A percentile compares a stretch with the other conserved stretches of the same genome.
phyloP scores from a whole-genome alignment of 2,329 filamentous ascomycete genomes.

The Emmonsiellopsis sp. region DNA sequence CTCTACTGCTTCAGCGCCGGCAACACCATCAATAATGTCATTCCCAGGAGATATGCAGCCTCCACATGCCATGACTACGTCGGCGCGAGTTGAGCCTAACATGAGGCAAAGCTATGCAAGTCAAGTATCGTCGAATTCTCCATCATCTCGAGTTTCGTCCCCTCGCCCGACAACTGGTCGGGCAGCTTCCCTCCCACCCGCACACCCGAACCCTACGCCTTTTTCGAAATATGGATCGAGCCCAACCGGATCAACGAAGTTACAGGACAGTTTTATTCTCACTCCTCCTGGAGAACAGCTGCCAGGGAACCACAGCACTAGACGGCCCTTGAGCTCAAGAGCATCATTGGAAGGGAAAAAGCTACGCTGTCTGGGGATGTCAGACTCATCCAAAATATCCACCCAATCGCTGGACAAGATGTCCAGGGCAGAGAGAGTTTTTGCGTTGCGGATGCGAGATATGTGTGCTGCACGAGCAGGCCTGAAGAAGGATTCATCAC shows the following conservation, averaged over 20 bases:
- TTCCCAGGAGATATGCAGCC: background rate
- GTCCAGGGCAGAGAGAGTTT: constrained; percentile 18
- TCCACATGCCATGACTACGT: background rate
- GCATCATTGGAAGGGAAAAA: background rate
- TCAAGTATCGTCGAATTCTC: background rate
- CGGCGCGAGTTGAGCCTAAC: background rate
- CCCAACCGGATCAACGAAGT: background rate
- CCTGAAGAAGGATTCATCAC: constrained; percentile 8
- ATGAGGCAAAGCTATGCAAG: background rate
- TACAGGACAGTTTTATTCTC: background rate
- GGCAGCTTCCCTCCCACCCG: background rate
- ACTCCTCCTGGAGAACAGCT: background rate
- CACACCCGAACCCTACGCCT: background rate
- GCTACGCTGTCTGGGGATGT: background rate
- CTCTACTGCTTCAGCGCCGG: background rate
- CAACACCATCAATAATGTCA: background rate
- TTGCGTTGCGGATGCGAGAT: constrained; percentile 21
- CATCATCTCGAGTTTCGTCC: background rate
- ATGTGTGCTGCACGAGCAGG: constrained; percentile 18
- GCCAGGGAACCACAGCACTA: background rate
- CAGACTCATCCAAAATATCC: constrained; percentile 3
- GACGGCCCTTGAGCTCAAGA: background rate
- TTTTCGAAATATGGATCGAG: background rate
- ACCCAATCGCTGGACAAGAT: constrained; percentile 9
- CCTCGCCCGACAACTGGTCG: background rate